phyloP scores from a whole-genome alignment of 2,329 filamentous ascomycete species.

The Botrytis tulipae region DNA sequence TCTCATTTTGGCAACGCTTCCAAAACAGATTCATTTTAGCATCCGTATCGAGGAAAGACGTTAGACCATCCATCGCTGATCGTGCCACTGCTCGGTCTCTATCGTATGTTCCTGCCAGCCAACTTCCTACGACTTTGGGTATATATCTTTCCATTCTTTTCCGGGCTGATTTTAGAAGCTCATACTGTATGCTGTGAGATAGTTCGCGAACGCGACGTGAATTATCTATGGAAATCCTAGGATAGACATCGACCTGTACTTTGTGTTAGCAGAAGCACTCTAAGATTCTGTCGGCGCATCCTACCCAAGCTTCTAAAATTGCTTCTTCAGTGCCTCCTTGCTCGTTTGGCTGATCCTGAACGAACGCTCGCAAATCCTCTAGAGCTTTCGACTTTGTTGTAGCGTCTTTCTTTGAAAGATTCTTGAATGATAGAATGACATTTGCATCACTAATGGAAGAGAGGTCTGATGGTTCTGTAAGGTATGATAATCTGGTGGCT shows the following conservation, averaged over 20 bases:
- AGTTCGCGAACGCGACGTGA: conserved; percentile 84
- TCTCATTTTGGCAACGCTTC: conserved; percentile 75
- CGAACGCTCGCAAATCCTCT: conserved; percentile 73
- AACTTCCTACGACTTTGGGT: conserved; percentile 76
- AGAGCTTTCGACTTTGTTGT: conserved; percentile 89
- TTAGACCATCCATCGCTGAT: conserved; percentile 74
- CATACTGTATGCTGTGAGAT: conserved; percentile 70
- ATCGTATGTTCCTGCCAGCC: conserved; percentile 88
- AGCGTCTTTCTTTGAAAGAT: conserved; percentile 86
- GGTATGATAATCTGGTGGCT: conserved; percentile 69
- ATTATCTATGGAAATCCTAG: conserved; percentile 86
- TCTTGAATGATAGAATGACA: conserved; percentile 87
- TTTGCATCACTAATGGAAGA: conserved; percentile 74
- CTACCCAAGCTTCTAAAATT: conserved; percentile 85
- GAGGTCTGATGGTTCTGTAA: conserved; percentile 81
- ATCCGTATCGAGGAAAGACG: conserved; percentile 70
- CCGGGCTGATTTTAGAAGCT: conserved; percentile 60
- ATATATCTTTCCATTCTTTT: conserved; percentile 83
- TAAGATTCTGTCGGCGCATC: conserved; percentile 37
- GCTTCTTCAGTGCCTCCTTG: conserved; percentile 70
- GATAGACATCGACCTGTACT: conserved; percentile 75
- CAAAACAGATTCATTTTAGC: conserved; percentile 78
- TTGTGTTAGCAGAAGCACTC: background rate
- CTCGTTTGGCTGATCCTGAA: conserved; percentile 54
- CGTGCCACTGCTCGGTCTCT: conserved; percentile 73